Percentiles rank a stretch among this genome's conserved stretches.
Conservation (phyloP, 768 basidiomycete genomes). For the Pleurotus ostreatus region DNA sequence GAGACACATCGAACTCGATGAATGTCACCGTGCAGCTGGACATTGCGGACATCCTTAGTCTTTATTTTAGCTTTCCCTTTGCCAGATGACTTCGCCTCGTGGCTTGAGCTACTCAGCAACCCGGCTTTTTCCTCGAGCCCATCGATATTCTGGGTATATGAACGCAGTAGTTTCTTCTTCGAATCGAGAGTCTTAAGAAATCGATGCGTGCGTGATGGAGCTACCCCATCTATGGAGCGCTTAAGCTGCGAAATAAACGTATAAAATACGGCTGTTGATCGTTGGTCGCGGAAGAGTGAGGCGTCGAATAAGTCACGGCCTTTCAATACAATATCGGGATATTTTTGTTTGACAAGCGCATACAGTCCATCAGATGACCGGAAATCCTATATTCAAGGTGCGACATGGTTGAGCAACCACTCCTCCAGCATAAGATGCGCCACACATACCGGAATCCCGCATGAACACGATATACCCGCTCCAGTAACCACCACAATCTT, state of each 20-base stretch:
- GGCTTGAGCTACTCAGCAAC: constrained; percentile 61
- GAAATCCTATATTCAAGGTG: constrained; percentile 66
- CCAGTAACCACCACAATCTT: constrained; percentile 89
- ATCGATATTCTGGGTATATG: constrained; percentile 98
- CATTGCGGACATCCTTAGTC: constrained; percentile 74
- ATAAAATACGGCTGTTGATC: constrained; percentile 87
- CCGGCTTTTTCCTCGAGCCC: constrained; percentile 85
- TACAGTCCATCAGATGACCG: constrained; percentile 93
- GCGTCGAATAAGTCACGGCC: constrained; percentile 96
- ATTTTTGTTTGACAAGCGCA: constrained; percentile 81
- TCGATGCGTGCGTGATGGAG: constrained; percentile 81
- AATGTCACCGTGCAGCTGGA: constrained; percentile 94
- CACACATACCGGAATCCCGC: constrained; percentile 85
- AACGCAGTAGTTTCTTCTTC: constrained; percentile 81
- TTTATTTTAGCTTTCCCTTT: constrained; percentile 70
- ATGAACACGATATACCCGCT: constrained; percentile 94
- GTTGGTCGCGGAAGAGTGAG: constrained; percentile 81
- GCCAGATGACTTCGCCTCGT: constrained; percentile 42
- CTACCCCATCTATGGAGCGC: constrained; percentile 71
- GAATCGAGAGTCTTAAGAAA: constrained; percentile 83
- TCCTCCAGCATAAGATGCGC: not conserved
- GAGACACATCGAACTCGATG: constrained; percentile 84
- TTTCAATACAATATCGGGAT: constrained; percentile 80
- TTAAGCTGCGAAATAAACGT: constrained; percentile 93
- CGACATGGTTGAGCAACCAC: not conserved